These are phyloP conservation scores for Aegle marmelos DNA, from an alignment of 345 rosid species.

Conservation along the genomic window DNA sequence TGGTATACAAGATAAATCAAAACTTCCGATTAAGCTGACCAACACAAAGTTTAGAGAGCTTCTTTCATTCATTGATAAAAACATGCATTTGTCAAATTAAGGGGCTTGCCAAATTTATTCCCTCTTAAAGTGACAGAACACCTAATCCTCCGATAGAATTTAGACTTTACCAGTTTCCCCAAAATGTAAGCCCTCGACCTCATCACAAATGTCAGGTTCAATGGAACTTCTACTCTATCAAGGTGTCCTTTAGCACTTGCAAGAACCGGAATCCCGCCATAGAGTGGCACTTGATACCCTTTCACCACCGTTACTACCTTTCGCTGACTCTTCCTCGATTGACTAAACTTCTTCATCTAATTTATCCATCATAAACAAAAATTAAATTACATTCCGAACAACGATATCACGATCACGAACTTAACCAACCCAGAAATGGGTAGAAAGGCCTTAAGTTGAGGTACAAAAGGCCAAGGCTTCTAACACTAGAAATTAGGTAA, in stretches of 20 bases:
- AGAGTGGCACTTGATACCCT: conserved; percentile 75
- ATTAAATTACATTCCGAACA: not conserved
- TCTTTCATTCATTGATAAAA: conserved; percentile 29
- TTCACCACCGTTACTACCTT: conserved; percentile 48
- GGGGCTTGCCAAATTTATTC: conserved; percentile 54
- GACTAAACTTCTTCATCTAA: conserved; percentile 79
- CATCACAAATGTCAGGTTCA: conserved; percentile 70
- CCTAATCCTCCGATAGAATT: conserved; percentile 47
- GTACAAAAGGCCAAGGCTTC: not conserved
- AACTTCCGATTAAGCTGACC: not conserved
- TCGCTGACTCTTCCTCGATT: conserved; percentile 50
- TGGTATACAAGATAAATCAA: not conserved
- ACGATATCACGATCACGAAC: not conserved
- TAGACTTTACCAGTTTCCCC: conserved; percentile 66
- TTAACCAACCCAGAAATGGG: not conserved
- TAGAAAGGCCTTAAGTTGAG: not conserved
- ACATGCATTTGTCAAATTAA: conserved; percentile 50
- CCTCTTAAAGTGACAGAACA: conserved; percentile 65
- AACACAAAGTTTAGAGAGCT: not conserved
- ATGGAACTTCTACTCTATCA: conserved; percentile 47
- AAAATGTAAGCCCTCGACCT: conserved; percentile 82
- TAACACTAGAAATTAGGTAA: not conserved
- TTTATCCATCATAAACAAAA: conserved; percentile 1
- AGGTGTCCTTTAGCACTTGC: conserved; percentile 32
- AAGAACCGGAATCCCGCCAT: conserved; percentile 65